Percentiles rank a stretch among this genome's conserved stretches.
Evolutionary conservation across 306 rosid genomes (phyloP).

Genomic region (Quercus wislizeni): DNA sequence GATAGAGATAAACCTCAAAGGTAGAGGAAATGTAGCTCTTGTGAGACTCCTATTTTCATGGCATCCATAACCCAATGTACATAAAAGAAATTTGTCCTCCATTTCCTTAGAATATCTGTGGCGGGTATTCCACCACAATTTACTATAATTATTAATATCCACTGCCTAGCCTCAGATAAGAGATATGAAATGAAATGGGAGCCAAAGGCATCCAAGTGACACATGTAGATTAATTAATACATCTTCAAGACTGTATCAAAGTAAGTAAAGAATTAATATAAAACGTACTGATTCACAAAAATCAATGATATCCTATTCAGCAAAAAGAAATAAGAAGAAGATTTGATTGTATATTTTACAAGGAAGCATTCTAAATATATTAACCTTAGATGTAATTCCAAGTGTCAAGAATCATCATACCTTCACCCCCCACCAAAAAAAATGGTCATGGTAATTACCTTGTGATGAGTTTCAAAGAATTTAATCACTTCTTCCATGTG

Average conservation of each 20-base stretch:
- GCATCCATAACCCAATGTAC: neutral
- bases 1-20: neutral
- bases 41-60: neutral
- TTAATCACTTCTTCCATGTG: conserved; percentile 99
- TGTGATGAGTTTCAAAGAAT: conserved; percentile 96
- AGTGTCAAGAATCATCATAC: neutral
- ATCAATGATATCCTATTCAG: neutral
- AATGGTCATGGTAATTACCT: conserved; percentile 41
- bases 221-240: neutral
- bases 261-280: neutral
- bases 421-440: neutral
- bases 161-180: neutral
- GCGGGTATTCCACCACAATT: neutral
- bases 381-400: neutral
- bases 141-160: neutral
- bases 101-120: neutral
- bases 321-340: too few relatives aligned
- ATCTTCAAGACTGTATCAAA: neutral
- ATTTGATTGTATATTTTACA: neutral
- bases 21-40: neutral
- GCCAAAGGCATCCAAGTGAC: neutral
- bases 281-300: neutral
- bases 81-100: neutral
- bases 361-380: neutral
- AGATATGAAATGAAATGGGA: neutral